Evolutionary conservation across 192 early-diverging fungal species (phyloP).

Genomic region (Rhizoclosmatium sp.): DNA sequence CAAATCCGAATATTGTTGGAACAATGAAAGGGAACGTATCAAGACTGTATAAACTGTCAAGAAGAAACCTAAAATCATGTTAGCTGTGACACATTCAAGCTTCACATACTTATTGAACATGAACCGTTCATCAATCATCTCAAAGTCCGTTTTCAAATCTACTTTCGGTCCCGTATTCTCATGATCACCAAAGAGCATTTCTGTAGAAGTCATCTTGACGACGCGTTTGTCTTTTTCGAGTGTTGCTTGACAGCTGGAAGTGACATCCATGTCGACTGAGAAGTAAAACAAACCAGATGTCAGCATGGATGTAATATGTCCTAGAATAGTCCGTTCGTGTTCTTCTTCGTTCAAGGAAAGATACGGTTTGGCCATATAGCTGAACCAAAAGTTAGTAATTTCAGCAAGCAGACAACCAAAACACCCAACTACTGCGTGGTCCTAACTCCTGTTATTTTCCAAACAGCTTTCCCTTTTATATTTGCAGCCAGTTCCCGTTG

Average conservation of each 20-base stretch:
- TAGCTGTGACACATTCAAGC: background rate
- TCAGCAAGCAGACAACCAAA: background rate
- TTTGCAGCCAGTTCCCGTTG: conserved; percentile 24
- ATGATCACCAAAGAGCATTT: background rate
- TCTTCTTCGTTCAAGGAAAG: conserved; percentile 33
- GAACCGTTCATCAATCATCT: conserved; percentile 28
- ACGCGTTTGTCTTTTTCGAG: background rate
- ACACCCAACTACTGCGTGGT: conserved; percentile 20
- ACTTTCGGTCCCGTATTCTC: background rate
- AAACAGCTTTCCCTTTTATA: conserved; percentile 16
- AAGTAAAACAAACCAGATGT: conserved; percentile 34
- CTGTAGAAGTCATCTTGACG: background rate
- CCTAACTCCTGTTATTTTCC: conserved; percentile 27
- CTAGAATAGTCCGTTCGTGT: conserved; percentile 22
- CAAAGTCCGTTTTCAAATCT: background rate
- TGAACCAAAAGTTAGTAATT: background rate
- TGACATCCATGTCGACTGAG: conserved; percentile 34
- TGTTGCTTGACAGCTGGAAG: conserved; percentile 3
- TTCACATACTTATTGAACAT: conserved; percentile 20
- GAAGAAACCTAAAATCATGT: background rate
- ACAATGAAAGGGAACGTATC: conserved; percentile 33
- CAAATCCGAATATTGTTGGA: conserved; percentile 31
- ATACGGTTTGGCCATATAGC: conserved; percentile 3
- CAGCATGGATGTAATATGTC: conserved; percentile 11
- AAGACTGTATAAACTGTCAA: background rate